phyloP scores from a whole-genome alignment of 108 stramenopile species.

The Nitzschia putrida region DNA sequence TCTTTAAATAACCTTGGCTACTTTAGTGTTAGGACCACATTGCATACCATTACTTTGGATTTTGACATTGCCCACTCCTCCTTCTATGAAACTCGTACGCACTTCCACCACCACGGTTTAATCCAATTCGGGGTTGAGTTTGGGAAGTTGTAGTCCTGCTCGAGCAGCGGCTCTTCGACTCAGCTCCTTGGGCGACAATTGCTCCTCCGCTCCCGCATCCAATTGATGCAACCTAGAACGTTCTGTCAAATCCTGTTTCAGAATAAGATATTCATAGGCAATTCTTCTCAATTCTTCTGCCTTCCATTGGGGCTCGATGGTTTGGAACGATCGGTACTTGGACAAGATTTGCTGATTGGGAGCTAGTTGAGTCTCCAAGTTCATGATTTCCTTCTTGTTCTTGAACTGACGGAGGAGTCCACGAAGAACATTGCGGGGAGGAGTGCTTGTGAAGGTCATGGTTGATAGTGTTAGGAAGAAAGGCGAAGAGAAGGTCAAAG shows the following conservation, averaged over 20 bases:
- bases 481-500: too few relatives aligned
- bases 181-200: conserved; percentile 72
- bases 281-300: conserved; percentile 32
- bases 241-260: conserved; percentile 63
- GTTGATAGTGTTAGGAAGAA: background rate
- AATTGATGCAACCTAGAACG: conserved; percentile 64
- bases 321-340: background rate
- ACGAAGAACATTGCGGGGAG: conserved; percentile 65
- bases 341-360: background rate
- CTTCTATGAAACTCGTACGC: background rate
- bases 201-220: conserved; percentile 75
- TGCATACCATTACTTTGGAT: background rate
- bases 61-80: background rate
- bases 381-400: background rate
- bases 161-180: conserved; percentile 76
- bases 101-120: background rate
- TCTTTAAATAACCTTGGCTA: background rate
- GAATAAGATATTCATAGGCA: conserved; percentile 58
- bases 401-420: conserved; percentile 48
- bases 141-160: conserved; percentile 73
- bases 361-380: background rate
- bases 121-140: conserved; percentile 41
- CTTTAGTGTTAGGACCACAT: background rate
- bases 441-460: conserved; percentile 21
- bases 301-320: background rate